A percentile compares a stretch with the other conserved stretches of the same genome.
Evolutionary conservation across 148 eudicot species (phyloP).

Genomic region (Pharnaceum exiguum): DNA sequence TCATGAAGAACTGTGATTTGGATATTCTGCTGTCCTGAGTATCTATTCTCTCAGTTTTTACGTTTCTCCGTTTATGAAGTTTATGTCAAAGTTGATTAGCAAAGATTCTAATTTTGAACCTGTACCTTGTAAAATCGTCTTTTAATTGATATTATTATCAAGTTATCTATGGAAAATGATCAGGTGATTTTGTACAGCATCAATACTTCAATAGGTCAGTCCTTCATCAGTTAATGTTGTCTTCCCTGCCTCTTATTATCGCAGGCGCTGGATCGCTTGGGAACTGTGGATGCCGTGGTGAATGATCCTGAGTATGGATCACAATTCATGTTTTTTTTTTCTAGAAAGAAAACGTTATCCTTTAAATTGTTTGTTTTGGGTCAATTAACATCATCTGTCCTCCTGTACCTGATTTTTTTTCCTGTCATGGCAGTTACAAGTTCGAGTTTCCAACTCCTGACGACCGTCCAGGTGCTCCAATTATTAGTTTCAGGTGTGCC

Average conservation of each 20-base stretch:
- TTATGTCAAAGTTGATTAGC: background rate
- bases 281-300: constrained; percentile 74
- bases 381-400: no score
- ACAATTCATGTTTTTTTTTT: constrained; percentile 6
- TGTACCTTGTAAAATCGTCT: background rate
- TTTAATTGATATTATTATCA: background rate
- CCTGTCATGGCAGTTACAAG: constrained; percentile 68
- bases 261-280: constrained; percentile 94
- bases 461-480: constrained; percentile 95
- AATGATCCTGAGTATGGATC: constrained; percentile 92
- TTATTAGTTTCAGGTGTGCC: constrained; percentile 93
- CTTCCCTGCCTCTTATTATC: constrained; percentile 6
- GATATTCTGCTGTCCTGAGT: background rate
- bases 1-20: background rate
- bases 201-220: background rate
- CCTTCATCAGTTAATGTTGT: background rate
- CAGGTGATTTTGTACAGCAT: background rate
- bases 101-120: background rate
- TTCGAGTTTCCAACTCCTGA: constrained; percentile 99
- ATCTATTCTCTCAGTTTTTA: background rate
- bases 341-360: no score
- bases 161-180: no score
- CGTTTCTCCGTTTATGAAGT: background rate
- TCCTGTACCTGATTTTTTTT: no score
- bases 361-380: no score